Evolutionary conservation across 805 yeast species (phyloP).

Genomic region (Scheffersomyces amazonensis): DNA sequence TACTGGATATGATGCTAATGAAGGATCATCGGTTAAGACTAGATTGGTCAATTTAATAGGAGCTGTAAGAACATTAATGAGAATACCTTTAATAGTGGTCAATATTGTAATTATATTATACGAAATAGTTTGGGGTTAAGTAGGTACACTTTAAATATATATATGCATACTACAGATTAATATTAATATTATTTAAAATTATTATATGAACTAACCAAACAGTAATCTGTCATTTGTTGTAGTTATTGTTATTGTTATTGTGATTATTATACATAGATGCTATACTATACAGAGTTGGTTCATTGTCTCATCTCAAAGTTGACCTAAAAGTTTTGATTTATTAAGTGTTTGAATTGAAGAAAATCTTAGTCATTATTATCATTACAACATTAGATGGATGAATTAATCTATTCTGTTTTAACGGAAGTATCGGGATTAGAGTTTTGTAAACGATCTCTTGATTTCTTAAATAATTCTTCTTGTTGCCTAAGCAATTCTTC

Average conservation of each 20-base stretch:
- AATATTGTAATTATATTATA: slow-evolving; percentile 66
- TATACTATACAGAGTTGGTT: too few relatives aligned
- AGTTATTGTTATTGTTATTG: too few relatives aligned
- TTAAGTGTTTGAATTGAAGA: too few relatives aligned
- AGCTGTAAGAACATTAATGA: slow-evolving; percentile 71
- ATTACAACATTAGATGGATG: neutral
- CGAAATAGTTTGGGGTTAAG: slow-evolving; percentile 66
- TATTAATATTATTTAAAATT: too few relatives aligned
- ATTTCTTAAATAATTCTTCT: slow-evolving; percentile 83
- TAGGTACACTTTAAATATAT: too few relatives aligned
- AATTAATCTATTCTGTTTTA: slow-evolving; percentile 12
- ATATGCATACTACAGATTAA: too few relatives aligned
- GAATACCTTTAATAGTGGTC: slow-evolving; percentile 70
- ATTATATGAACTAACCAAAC: too few relatives aligned
- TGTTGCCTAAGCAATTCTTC: slow-evolving; percentile 91
- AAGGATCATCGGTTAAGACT: slow-evolving; percentile 38
- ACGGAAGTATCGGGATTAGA: slow-evolving; percentile 8
- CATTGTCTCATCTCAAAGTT: too few relatives aligned
- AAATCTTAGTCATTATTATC: too few relatives aligned
- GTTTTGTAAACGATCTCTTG: slow-evolving; percentile 60
- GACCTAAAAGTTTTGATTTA: too few relatives aligned
- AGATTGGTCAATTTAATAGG: slow-evolving; percentile 64
- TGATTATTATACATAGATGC: too few relatives aligned
- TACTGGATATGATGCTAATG: slow-evolving; percentile 49
- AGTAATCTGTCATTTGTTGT: too few relatives aligned